Conservation (phyloP, 495 filamentous ascomycete species). For the Pseudotulostoma volvatum region DNA sequence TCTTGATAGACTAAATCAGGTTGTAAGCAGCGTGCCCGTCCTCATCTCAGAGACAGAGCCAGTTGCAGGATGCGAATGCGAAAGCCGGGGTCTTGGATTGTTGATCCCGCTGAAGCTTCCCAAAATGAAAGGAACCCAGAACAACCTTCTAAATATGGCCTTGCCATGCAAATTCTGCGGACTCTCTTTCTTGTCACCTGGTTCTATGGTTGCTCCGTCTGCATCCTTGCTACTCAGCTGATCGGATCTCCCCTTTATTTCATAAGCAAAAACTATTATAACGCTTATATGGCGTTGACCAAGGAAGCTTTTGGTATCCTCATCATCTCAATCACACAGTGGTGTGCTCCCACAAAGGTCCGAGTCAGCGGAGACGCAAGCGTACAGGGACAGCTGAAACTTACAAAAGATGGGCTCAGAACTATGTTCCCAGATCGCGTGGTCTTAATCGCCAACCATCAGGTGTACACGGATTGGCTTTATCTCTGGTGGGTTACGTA, state of each 20-base stretch:
- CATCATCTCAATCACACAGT: constrained; percentile 42
- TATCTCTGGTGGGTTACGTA: constrained; percentile 60
- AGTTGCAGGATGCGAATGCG: too few relatives aligned
- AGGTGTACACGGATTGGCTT: constrained; percentile 57
- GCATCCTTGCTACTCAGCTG: constrained; percentile 38
- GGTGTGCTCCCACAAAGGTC: constrained; percentile 43
- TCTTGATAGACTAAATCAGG: too few relatives aligned
- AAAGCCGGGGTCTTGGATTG: too few relatives aligned
- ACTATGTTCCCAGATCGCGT: constrained; percentile 43
- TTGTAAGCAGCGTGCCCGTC: too few relatives aligned
- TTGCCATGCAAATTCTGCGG: constrained; percentile 45
- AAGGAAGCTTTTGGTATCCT: constrained; percentile 47
- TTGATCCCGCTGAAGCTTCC: too few relatives aligned
- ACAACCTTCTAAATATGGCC: constrained; percentile 48
- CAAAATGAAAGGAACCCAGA: constrained; percentile 14
- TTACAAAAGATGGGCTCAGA: constrained; percentile 38
- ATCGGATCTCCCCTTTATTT: constrained; percentile 43
- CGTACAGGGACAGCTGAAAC: constrained; percentile 39
- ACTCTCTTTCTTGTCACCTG: constrained; percentile 47
- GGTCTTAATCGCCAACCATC: constrained; percentile 51
- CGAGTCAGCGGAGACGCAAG: constrained; percentile 45
- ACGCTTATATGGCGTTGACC: constrained; percentile 47
- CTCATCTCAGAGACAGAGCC: too few relatives aligned
- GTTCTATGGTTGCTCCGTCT: constrained; percentile 39
- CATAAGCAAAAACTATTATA: constrained; percentile 41